Percentiles rank a stretch among this genome's conserved stretches.
Evolutionary conservation across 805 yeast species (phyloP).

Genomic region (Candida ulmi): DNA sequence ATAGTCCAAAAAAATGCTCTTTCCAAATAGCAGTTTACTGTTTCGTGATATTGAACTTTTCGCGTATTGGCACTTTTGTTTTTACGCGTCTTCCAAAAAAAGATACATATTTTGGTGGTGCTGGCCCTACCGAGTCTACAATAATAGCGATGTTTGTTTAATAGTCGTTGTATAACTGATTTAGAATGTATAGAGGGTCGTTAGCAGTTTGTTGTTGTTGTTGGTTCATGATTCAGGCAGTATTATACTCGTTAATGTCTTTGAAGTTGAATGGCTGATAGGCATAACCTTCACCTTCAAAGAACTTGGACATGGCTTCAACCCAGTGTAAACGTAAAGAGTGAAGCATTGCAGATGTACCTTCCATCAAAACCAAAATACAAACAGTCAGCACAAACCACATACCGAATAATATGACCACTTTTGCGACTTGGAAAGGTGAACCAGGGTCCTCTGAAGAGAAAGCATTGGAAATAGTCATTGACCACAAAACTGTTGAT

Average conservation of each 20-base stretch:
- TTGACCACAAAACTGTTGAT: slow-evolving; percentile 91
- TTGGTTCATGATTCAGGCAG: no score
- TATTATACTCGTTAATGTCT: background rate
- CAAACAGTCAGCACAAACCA: slow-evolving; percentile 93
- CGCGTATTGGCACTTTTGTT: no score
- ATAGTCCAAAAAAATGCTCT: no score
- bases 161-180: no score
- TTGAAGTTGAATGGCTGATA: slow-evolving; percentile 83
- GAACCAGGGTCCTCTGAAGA: slow-evolving; percentile 39
- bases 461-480: slow-evolving; percentile 86
- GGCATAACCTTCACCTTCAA: slow-evolving; percentile 92
- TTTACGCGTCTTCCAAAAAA: no score
- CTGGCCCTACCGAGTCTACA: no score
- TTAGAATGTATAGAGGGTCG: no score
- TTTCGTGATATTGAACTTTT: no score
- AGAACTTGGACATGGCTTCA: slow-evolving; percentile 97
- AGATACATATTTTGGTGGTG: no score
- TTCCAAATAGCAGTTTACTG: no score
- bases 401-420: slow-evolving; percentile 81
- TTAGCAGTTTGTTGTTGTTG: no score
- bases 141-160: no score
- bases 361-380: slow-evolving; percentile 94
- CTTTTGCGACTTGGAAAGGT: slow-evolving; percentile 62
- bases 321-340: slow-evolving; percentile 99
- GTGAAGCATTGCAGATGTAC: slow-evolving; percentile 98